These are phyloP conservation scores for Bassia scoparia DNA, from an alignment of 148 eudicot genomes.

Conservation along the genomic window DNA sequence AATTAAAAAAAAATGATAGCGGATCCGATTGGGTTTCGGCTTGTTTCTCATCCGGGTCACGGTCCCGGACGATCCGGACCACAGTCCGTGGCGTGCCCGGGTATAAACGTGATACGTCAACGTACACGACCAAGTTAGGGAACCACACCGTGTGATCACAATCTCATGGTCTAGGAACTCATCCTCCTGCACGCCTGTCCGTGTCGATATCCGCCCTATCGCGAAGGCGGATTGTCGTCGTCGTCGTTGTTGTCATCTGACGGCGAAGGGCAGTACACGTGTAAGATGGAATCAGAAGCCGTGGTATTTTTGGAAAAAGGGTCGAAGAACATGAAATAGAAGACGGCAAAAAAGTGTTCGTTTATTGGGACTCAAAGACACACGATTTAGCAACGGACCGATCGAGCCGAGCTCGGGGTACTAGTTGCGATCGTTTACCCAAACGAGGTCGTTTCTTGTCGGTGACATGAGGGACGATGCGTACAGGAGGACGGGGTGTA, in stretches of 20 bases:
- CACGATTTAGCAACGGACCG: conserved; percentile 42
- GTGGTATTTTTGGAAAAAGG: conserved; percentile 83
- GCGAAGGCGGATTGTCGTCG: background rate
- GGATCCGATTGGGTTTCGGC: conserved; percentile 67
- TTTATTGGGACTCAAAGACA: conserved; percentile 62
- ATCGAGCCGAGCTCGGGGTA: conserved; percentile 57
- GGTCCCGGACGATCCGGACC: conserved; percentile 16
- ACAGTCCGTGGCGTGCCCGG: conserved; percentile 47
- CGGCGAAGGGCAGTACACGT: conserved; percentile 33
- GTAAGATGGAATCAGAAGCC: conserved; percentile 83
- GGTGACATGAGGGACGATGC: conserved; percentile 66
- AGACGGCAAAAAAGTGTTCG: conserved; percentile 33
- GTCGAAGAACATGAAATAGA: conserved; percentile 47
- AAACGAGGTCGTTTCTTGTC: conserved; percentile 39
- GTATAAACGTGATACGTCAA: conserved; percentile 64
- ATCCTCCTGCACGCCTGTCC: conserved; percentile 56
- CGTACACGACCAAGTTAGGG: conserved; percentile 53
- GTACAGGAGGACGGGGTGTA: conserved; percentile 40
- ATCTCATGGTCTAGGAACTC: conserved; percentile 71
- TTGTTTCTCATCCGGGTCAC: conserved; percentile 46
- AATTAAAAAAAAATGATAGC: conserved; percentile 37
- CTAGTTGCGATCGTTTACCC: conserved; percentile 57
- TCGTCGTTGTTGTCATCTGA: conserved; percentile 5
- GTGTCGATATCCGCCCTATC: conserved; percentile 38
- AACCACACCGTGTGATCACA: conserved; percentile 52